Evolutionary conservation across 2,329 filamentous ascomycete species (phyloP).

Genomic region (Penicillium glabrum): DNA sequence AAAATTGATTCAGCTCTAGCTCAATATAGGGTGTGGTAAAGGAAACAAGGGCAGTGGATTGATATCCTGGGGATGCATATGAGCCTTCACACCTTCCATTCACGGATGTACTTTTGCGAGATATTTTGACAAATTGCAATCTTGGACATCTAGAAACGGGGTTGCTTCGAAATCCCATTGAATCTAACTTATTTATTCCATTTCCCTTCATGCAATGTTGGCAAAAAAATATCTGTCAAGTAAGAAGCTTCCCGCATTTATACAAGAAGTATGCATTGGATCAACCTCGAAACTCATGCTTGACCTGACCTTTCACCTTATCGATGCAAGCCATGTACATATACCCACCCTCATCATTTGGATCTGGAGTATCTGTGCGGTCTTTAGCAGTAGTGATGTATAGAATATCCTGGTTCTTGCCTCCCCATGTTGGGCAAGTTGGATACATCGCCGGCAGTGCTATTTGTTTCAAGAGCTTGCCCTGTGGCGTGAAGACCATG

Average conservation of each 20-base stretch:
- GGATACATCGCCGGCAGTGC: conserved; percentile 3
- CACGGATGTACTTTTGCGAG: not conserved
- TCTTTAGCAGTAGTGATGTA: conserved; percentile 6
- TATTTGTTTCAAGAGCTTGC: conserved; percentile 1
- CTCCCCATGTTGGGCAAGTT: conserved; percentile 11
- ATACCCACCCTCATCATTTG: conserved; percentile 7
- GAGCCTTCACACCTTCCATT: not conserved
- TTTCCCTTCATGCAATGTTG: too few relatives aligned
- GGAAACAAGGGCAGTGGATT: not conserved
- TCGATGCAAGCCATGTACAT: conserved; percentile 3
- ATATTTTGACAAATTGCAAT: not conserved
- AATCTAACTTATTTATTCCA: too few relatives aligned
- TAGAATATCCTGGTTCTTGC: conserved; percentile 3
- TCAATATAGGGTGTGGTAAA: not conserved
- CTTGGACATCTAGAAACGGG: too few relatives aligned
- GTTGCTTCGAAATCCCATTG: not conserved
- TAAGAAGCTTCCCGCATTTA: too few relatives aligned
- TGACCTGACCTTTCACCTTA: not conserved
- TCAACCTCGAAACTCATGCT: conserved; percentile 6
- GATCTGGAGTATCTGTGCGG: conserved; percentile 5
- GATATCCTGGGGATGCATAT: not conserved
- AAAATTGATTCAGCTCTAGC: not conserved
- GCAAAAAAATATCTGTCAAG: too few relatives aligned
- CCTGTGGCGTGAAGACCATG: conserved; percentile 8
- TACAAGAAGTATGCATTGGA: not conserved